phyloP scores from a whole-genome alignment of 805 yeast genomes.

The Candida patagonica region DNA sequence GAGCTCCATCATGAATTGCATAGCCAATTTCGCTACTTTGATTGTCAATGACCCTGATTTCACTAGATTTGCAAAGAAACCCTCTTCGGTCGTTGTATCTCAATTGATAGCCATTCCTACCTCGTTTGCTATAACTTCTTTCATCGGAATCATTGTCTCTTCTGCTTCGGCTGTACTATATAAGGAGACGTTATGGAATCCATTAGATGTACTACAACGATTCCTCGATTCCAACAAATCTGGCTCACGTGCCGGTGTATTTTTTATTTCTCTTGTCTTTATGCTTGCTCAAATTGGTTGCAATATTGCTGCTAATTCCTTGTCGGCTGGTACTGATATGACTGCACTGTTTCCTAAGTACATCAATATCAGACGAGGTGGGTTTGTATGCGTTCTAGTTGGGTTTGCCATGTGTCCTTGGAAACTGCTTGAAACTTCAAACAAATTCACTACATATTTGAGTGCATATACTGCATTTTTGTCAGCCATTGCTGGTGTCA shows the following conservation, averaged over 20 bases:
- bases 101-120: slow-evolving; percentile 62
- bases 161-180: slow-evolving; percentile 64
- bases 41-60: slow-evolving; percentile 86
- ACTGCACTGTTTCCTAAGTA: slow-evolving; percentile 39
- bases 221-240: slow-evolving; percentile 41
- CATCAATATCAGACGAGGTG: slow-evolving; percentile 64
- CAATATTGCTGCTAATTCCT: slow-evolving; percentile 49
- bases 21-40: slow-evolving; percentile 84
- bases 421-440: slow-evolving; percentile 62
- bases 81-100: slow-evolving; percentile 42
- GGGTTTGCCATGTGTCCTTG: slow-evolving; percentile 75
- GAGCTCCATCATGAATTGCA: slow-evolving; percentile 64
- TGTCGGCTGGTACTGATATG: slow-evolving; percentile 45
- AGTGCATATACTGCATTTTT: slow-evolving; percentile 77
- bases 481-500: slow-evolving; percentile 72
- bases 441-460: slow-evolving; percentile 68
- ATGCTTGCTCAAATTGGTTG: slow-evolving; percentile 72
- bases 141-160: slow-evolving; percentile 78
- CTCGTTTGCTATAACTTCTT: slow-evolving; percentile 69
- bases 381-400: slow-evolving; percentile 62
- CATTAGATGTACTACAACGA: slow-evolving; percentile 61
- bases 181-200: slow-evolving; percentile 73
- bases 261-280: slow-evolving; percentile 60
- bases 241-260: slow-evolving; percentile 71
- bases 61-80: slow-evolving; percentile 65